phyloP scores from a whole-genome alignment of 2,329 filamentous ascomycete genomes.

The Phialophora chinensis region DNA sequence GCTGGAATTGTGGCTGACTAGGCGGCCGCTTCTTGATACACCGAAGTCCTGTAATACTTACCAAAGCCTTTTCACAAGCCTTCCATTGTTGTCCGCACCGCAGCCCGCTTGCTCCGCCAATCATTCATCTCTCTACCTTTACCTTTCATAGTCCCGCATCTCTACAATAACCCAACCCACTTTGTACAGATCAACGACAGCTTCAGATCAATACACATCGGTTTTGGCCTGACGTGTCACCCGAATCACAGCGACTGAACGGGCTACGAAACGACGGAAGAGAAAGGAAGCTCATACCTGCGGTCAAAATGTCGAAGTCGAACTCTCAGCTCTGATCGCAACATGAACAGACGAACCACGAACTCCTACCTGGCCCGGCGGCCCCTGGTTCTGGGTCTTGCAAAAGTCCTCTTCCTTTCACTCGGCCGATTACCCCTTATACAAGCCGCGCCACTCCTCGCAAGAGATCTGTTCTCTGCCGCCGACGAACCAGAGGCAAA shows the following conservation, averaged over 20 bases:
- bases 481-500: conserved; percentile 51
- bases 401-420: conserved; percentile 49
- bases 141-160: too few species aligned
- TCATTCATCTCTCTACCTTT: background rate
- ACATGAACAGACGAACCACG: conserved; percentile 26
- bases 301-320: conserved; percentile 24
- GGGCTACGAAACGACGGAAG: background rate
- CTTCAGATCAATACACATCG: background rate
- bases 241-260: background rate
- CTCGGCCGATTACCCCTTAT: conserved; percentile 48
- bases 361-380: conserved; percentile 45
- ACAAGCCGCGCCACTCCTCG: conserved; percentile 46
- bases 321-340: conserved; percentile 5
- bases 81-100: background rate
- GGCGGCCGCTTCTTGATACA: background rate
- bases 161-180: background rate
- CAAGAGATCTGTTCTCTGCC: conserved; percentile 32
- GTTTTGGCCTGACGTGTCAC: background rate
- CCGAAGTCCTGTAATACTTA: background rate
- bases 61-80: background rate
- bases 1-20: background rate
- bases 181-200: background rate
- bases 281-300: background rate
- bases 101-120: background rate
- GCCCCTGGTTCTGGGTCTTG: conserved; percentile 49